phyloP scores from a whole-genome alignment of 2,329 filamentous ascomycete genomes.

The Pseudogymnoascus sp. region DNA sequence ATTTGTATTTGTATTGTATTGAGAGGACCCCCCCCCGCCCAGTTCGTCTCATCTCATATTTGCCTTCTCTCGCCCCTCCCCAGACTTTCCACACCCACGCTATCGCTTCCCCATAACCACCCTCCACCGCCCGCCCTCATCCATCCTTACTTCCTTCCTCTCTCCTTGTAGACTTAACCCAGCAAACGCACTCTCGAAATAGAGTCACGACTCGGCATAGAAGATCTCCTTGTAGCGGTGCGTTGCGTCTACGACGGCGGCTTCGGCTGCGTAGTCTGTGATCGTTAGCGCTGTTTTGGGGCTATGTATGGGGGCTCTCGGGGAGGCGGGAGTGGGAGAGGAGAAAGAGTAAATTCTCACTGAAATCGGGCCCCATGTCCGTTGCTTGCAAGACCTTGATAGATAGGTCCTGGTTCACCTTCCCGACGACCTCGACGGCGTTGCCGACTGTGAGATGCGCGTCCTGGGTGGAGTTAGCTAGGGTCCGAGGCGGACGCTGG shows the following conservation, averaged over 20 bases:
- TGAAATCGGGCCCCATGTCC: conserved; percentile 50
- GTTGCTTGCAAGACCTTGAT: conserved; percentile 63
- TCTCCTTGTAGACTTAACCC: not conserved
- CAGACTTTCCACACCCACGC: not conserved
- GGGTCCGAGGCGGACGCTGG: not conserved
- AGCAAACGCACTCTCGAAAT: conserved; percentile 12
- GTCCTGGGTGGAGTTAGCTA: conserved; percentile 44
- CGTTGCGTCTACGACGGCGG: conserved; percentile 76
- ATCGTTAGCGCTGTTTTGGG: not conserved
- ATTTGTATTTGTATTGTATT: not conserved
- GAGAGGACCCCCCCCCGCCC: not conserved
- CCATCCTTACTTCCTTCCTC: conserved; percentile 18
- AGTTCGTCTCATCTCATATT: not conserved
- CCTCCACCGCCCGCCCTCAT: conserved; percentile 37
- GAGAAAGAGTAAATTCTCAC: conserved; percentile 10
- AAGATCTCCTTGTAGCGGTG: conserved; percentile 79
- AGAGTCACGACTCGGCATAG: conserved; percentile 41
- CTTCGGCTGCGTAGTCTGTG: conserved; percentile 66
- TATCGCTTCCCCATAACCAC: conserved; percentile 20
- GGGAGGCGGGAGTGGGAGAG: conserved; percentile 9
- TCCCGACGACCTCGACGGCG: conserved; percentile 70
- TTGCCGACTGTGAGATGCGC: conserved; percentile 62
- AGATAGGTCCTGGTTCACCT: conserved; percentile 65
- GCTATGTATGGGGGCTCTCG: not conserved
- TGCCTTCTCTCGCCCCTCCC: not conserved